Evolutionary conservation across 257 asterid genomes (phyloP), one percentile per base, ranked within the genome.

Genomic region (Datura wrightii): DNA sequence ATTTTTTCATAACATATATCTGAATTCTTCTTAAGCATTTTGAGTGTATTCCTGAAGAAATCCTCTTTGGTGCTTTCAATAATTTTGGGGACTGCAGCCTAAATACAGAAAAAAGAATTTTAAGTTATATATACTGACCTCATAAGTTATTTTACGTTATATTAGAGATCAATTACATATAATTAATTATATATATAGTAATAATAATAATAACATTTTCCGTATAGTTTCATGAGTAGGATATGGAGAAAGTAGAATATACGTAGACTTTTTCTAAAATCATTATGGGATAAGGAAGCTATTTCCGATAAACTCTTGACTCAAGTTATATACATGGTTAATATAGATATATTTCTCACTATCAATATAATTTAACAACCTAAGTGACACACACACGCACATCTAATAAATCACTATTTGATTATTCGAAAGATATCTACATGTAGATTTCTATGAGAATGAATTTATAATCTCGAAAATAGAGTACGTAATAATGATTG

Each of bases 1-100:
- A 90, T 87, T 88, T 81, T 92, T 13, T 85, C 62, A 55, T 63
- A 90, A 83, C 98, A 93, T 50, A 84, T 83, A 62, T 94, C 92
- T 5, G 94, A 87, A 48, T 88, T 88, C 79, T 85, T 89, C 89
- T 85, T 92, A 84, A 95, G 90, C 87, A 90, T 87, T 37, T 86
- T 89, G 42, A 87, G 85, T 5, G 82, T 76, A 14, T 76, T 76
- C 37, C 62, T 76, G 87, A 94, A 95, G 91, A 95, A 95, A 79
- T 65, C 87, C 8, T 92, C 89, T 41, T 89, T 87, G 1, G 94
- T 94, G 88, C 90, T 92, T 91, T 87, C 89, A 37, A 95, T 83
- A 13, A 95, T 92, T 6, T 80, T 60, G 11, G 99, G 98, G 8
- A 95, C 98, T 9, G 99, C 99, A 11, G 97, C 98, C 98, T 95